Evolutionary conservation across 306 rosid genomes (phyloP), one percentile per base, ranked within the genome.

Genomic region (Clitoria ternatea): DNA sequence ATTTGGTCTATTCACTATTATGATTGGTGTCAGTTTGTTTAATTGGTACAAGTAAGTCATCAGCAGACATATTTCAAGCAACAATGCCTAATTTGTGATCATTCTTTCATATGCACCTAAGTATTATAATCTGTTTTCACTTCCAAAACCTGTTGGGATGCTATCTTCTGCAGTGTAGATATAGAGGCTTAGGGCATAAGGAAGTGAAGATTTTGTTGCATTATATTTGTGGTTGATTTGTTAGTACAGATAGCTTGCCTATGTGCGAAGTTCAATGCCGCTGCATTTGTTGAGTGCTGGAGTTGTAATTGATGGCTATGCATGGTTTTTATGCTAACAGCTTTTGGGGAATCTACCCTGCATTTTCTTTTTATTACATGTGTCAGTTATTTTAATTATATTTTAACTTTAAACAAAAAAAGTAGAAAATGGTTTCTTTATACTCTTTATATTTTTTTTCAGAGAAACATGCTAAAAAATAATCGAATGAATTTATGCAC

Each of bases 1-100:
- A 66, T 79, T 71, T 66, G 99, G 99, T 66, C 92, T 94, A 67
- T 37, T 86, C 72, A 76, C 78, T 54, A 94, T 94, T 60, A 91
- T 94, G 68, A 2, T 89, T 83, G 99, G 99, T 77, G 99, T 94
- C 73, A 32, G 97, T 77, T 83, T 94, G 82, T 94, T 94, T 83
- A 94, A 94, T 76, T 86, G 89, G 97, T 91, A 87, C 96, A 94
- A 94, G 99, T 94, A 89, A 87, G 98, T 88, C 69, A 55, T 67
- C 56, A 10, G 39, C 17, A 2, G 40, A 49, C 14, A 33, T 50
- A 50, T 83, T 61, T 65, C 37, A 3, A 63, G 66, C 36, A 9
- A 20, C 37, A 63, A 17, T 39, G 30, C 35, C 18, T 50, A 49
- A 2, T 68, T 43, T 65, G 20, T 24, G 8, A 1, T 43, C 36